phyloP scores from a whole-genome alignment of 257 asterid species.

The Cinchona pubescens region DNA sequence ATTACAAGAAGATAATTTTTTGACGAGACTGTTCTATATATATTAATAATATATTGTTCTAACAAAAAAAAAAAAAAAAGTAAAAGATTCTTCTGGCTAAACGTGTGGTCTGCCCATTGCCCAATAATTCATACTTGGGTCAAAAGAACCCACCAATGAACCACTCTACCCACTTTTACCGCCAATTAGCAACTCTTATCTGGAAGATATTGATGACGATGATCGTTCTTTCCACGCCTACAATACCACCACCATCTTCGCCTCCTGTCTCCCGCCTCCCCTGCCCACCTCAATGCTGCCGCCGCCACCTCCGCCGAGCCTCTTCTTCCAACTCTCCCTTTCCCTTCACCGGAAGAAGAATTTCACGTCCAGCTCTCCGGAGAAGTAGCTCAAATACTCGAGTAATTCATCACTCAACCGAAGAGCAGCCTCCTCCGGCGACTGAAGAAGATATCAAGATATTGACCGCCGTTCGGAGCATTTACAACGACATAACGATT shows the following conservation, averaged over 20 bases:
- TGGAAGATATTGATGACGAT: too few relatives aligned
- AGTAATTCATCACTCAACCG: background rate
- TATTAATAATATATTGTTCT: too few relatives aligned
- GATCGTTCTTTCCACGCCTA: background rate
- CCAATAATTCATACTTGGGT: too few relatives aligned
- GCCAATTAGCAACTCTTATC: background rate
- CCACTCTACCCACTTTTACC: too few relatives aligned
- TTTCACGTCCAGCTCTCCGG: background rate
- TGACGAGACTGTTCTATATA: too few relatives aligned
- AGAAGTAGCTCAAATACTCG: background rate
- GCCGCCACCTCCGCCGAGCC: background rate
- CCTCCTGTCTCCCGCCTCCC: background rate
- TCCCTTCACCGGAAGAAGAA: background rate
- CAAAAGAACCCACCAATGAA: too few relatives aligned
- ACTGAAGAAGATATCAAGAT: conserved; percentile 5
- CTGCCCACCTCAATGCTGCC: background rate
- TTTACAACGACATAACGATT: conserved; percentile 2
- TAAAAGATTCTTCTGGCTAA: too few relatives aligned
- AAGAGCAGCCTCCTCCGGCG: background rate
- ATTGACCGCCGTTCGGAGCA: conserved; percentile 4
- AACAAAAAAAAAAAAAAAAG: too few relatives aligned
- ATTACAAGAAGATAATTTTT: too few relatives aligned
- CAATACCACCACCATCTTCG: background rate
- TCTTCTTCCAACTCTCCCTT: background rate
- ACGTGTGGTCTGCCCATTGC: too few relatives aligned